phyloP scores from a whole-genome alignment of 2,329 filamentous ascomycete species.

The Stachybotrys echinatus region DNA sequence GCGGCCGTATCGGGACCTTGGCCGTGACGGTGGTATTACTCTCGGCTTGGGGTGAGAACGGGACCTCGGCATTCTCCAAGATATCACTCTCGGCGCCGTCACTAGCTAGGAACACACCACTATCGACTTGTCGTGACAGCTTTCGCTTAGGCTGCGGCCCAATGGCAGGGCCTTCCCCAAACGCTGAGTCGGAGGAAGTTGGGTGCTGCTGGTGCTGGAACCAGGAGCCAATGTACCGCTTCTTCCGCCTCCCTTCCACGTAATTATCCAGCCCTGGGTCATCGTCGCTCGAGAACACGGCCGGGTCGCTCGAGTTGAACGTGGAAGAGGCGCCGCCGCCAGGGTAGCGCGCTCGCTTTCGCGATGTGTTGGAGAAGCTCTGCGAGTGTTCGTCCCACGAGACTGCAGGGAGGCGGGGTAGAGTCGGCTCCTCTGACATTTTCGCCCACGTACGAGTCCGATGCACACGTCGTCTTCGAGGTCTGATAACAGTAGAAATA shows the following conservation, averaged over 20 bases:
- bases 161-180: conserved; percentile 30
- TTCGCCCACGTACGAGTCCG: too few relatives aligned
- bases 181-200: conserved; percentile 42
- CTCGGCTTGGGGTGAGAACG: too few relatives aligned
- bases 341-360: conserved; percentile 30
- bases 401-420: conserved; percentile 32
- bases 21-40: conserved; percentile 28
- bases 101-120: conserved; percentile 64
- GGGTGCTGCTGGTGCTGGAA: conserved; percentile 55
- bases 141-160: conserved; percentile 40
- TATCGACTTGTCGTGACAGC: conserved; percentile 58
- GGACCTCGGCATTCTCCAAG: conserved; percentile 23
- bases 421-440: conserved; percentile 36
- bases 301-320: conserved; percentile 64
- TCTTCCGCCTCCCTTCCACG: conserved; percentile 47
- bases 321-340: conserved; percentile 20
- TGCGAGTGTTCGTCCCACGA: conserved; percentile 33
- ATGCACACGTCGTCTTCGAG: too few relatives aligned
- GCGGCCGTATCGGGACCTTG: conserved; percentile 24
- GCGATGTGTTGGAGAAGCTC: conserved; percentile 31
- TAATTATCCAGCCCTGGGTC: conserved; percentile 64
- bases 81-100: conserved; percentile 44
- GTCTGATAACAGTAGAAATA: too few relatives aligned
- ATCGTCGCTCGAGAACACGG: conserved; percentile 68
- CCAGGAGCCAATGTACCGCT: conserved; percentile 64